Conservation (phyloP, 805 yeast genomes). For the Starmerella bombi region DNA sequence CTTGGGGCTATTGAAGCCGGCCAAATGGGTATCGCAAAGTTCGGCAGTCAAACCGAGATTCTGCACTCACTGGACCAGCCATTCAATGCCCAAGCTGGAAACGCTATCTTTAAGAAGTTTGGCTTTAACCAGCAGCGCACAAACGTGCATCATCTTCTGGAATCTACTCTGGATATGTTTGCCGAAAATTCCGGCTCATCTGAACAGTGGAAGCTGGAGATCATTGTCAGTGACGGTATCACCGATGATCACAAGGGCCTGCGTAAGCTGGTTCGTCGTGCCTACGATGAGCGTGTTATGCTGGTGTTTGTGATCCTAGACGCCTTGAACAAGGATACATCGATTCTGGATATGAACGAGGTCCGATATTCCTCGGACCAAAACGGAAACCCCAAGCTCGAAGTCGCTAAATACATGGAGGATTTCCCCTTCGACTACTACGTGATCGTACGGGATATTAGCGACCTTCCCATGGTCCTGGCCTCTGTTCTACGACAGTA, state of each 20-base stretch:
- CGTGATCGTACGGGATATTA: slow-evolving; percentile 80
- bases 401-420: slow-evolving; percentile 76
- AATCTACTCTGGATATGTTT: slow-evolving; percentile 60
- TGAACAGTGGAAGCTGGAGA: slow-evolving; percentile 78
- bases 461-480: slow-evolving; percentile 83
- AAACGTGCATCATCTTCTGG: slow-evolving; percentile 61
- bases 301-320: slow-evolving; percentile 88
- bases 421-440: slow-evolving; percentile 94
- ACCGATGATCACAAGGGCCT: slow-evolving; percentile 87
- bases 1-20: slow-evolving; percentile 91
- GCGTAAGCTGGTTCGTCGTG: slow-evolving; percentile 73
- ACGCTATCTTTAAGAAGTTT: slow-evolving; percentile 73
- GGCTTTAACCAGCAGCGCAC: slow-evolving; percentile 82
- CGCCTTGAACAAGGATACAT: slow-evolving; percentile 55
- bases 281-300: slow-evolving; percentile 87
- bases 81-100: slow-evolving; percentile 72
- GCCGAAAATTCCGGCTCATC: slow-evolving; percentile 41
- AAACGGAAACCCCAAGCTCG: slow-evolving; percentile 55
- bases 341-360: slow-evolving; percentile 89
- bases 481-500: slow-evolving; percentile 83
- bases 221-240: slow-evolving; percentile 89
- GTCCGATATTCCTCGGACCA: slow-evolving; percentile 58
- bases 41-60: slow-evolving; percentile 71
- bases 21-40: slow-evolving; percentile 74
- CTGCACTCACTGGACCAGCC: slow-evolving; percentile 85